Base-by-base conservation (phyloP, 2,329 filamentous ascomycete species). In the Aspergillus sp. region DNA sequence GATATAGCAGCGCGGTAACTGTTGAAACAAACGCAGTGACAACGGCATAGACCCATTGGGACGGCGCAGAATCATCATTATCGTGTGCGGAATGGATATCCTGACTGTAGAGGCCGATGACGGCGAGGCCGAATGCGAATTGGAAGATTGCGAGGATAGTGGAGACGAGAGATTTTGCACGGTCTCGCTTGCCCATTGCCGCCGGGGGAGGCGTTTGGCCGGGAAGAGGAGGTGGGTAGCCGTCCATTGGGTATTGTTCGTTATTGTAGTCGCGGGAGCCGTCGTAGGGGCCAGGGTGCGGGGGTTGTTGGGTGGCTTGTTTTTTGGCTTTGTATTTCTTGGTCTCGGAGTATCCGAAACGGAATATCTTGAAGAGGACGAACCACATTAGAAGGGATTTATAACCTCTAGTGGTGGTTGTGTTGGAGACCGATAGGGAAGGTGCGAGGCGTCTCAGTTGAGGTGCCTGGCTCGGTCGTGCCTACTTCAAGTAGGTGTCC, bases 11-110 rank as follows among this genome's bases (percentile, higher is more conserved):
- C 6, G 85, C 80, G 0, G 88, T 90, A 43, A 88, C 65, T 20
- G 86, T 85, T 0, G 85, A 85, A 42, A 95, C 74, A 6, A 80
- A 82, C 24, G 83, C 89, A 11, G 89, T 84, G 3, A 90, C 83
- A 53, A 87, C 84, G 1, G 91, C 92, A 74, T 88, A 96, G 48
- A 91, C 86, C 89, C 89, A 95, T 83, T 87, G 88, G 3, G 84
- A 80, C 68, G 90, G 83, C 2, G 84, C 81, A 41, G 77, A 78
- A 53, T 80, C 70, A 4, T 78, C 70, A 17, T 83, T 75, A 38
- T 77, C 71, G 1, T 85, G 63, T 30, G 69, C 62, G 32, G 62
- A 42, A 24, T 57, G 64, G 11, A 95, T 76, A 68, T 93, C 89
- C 22, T 81, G 75, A 36, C 86, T 89, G 64, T 95, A 96, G 18